Evolutionary conservation across 1,284 basidiomycete genomes (phyloP), one percentile per base, ranked within the genome.

Genomic region (Apiotrichum akiyoshidainum): DNA sequence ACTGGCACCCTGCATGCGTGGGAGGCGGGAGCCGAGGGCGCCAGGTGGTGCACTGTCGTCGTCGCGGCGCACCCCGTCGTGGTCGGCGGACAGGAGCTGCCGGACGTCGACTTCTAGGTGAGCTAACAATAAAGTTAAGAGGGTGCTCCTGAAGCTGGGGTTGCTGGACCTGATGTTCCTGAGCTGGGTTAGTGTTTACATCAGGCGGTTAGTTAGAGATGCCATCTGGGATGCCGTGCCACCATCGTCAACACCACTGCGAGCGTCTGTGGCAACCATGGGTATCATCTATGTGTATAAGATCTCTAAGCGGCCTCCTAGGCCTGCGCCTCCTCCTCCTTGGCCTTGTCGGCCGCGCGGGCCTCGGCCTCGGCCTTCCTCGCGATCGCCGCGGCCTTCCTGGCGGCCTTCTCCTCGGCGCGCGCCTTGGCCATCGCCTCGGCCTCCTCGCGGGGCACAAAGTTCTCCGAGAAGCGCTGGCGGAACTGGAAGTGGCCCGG

Each of bases 1-100:
- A 64, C 70, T 11, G 76, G 76, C 21, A 78, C 76, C 13, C 12
- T 76, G 35, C 76, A 78, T 66, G 75, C 70, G 6, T 78, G 75
- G 76, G 62, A 73, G 57, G 72, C 74, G 12, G 72, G 72, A 26
- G 64, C 66, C 11, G 67, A 74, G 37, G 76, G 76, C 0, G 71
- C 68, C 8, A 67, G 71, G 42, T 75, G 72, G 71, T 51, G 66
- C n/a, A 71, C 71, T 8, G 75, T 77, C 0, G 65, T 76, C 0
- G 69, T 75, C 1, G 63, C 64, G 17, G 76, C 76, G 11, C 11
- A 59, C 54, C 65, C 71, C 5, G 74, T 77, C 1, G 68, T 66
- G 37, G 65, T 61, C 31, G 65, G 60, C 16, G 72, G 72, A 10
- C 60, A 66, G 56, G 52, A 41, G 39, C 54, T 77, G 46, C 57